A percentile compares a stretch with the other conserved stretches of the same genome.
Conservation (phyloP, 2,329 filamentous ascomycete species). For the Coniochaeta sp. region DNA sequence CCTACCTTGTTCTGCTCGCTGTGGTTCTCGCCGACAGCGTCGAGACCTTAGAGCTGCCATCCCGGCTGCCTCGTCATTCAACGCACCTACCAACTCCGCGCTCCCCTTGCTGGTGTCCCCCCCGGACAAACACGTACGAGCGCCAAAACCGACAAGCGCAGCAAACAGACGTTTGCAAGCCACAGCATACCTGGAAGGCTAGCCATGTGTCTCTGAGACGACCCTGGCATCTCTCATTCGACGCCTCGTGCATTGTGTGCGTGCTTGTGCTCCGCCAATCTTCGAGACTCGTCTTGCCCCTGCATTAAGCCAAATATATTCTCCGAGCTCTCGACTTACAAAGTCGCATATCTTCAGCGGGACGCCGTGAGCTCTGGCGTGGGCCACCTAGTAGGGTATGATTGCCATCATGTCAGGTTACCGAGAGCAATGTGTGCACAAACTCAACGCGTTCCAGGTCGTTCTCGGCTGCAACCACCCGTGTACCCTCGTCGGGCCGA, state of each 20-base stretch:
- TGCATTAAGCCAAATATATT: not conserved
- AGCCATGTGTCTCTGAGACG: not conserved
- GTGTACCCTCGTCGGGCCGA: slow-evolving; percentile 11
- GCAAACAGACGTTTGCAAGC: not conserved
- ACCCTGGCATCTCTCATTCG: not conserved
- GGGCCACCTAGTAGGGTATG: not conserved
- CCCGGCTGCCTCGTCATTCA: not conserved
- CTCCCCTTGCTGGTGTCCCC: not conserved
- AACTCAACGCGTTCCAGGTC: slow-evolving; percentile 15
- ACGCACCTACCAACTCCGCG: not conserved
- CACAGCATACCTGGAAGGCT: no score
- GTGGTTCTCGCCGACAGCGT: not conserved
- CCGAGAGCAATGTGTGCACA: slow-evolving; percentile 17
- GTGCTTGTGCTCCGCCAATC: not conserved
- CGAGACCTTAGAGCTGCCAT: not conserved
- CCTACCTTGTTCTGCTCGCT: not conserved
- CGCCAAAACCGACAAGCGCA: not conserved
- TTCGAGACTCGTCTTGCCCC: not conserved
- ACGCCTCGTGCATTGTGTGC: not conserved
- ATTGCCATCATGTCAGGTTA: not conserved
- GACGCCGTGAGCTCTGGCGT: not conserved
- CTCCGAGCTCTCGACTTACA: not conserved
- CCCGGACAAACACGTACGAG: not conserved
- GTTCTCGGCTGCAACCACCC: slow-evolving; percentile 5
- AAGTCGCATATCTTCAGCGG: not conserved